Base-by-base conservation (phyloP, 1,139 yeast genomes). In the Sugiyamaella japonica region DNA sequence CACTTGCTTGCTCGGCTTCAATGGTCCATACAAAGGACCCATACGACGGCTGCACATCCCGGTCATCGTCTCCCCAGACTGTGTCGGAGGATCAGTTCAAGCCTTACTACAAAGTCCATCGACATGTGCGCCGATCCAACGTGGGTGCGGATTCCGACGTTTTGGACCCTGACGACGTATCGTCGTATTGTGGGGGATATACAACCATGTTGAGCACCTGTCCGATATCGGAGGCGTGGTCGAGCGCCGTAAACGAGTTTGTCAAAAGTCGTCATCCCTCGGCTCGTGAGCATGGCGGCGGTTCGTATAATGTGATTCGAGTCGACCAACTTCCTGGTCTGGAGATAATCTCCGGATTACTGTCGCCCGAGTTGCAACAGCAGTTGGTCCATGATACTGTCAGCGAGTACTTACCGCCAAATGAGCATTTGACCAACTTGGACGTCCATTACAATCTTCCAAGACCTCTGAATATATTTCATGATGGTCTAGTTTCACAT, bases 291-390 rank as follows among this genome's bases (percentile, higher is more conserved):
- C 6, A 8, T 29, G 31, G 15, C 25, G 15, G 34, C 41, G 15
- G 34, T 36, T n/a, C 31, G 20, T 43, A 20, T n/a, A 48, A 31
- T 28, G 44, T 36, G 20, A 29, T 49, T 32, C 39, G 17, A 15
- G 45, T 69, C 12, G 58, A 61, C 1, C 63, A 68, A 39, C 61
- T 74, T 12, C 76, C 77, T 0, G 78, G 78, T 1, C 60, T 74
- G 20, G 37, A 50, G 16, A 63, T 74, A 2, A 55, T 68, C 17
- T 63, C 71, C 7, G 57, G 59, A 1, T 47, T 64, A 29, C 44
- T 73, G 4, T 61, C 70, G 0, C 56, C 59, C 0, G 55, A 52
- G 1, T 65, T 66, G 7, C 77, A 75, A 56, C 60, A 57, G 3
- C 54, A 58, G 46, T 56, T 74, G 29, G 61, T 72, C 1, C 60